These are phyloP conservation scores for Apocynum venetum DNA, from an alignment of 257 asterid species.

Conservation along the genomic window DNA sequence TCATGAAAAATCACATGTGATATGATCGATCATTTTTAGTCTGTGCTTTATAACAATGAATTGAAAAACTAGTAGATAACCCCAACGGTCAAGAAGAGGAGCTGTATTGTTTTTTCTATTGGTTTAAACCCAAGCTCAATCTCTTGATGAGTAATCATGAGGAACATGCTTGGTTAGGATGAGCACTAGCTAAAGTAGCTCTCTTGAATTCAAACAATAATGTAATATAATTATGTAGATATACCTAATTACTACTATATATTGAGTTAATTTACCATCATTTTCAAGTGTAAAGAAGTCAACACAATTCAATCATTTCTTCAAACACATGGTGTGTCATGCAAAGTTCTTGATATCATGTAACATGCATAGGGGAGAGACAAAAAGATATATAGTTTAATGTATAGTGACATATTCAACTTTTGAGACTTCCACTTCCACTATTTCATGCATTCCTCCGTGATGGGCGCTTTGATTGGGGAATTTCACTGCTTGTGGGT, in stretches of 20 bases:
- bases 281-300: slow-evolving; percentile 5
- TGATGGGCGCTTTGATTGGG: slow-evolving; percentile 31
- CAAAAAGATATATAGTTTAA: background rate
- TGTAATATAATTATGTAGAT: background rate
- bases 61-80: background rate
- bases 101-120: too few relatives aligned
- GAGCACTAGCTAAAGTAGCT: slow-evolving; percentile 4
- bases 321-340: slow-evolving; percentile 8
- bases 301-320: slow-evolving; percentile 6
- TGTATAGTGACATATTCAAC: background rate
- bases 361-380: background rate
- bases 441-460: slow-evolving; percentile 17
- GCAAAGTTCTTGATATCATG: slow-evolving; percentile 1
- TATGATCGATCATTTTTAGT: too few relatives aligned
- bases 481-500: background rate
- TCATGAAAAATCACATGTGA: too few relatives aligned
- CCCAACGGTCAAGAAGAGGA: background rate
- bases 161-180: slow-evolving; percentile 17
- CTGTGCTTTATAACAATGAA: too few relatives aligned
- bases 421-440: background rate
- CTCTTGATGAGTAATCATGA: slow-evolving; percentile 14
- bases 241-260: background rate
- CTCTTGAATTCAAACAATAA: slow-evolving; percentile 8
- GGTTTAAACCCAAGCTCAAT: background rate
- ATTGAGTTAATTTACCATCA: background rate